phyloP scores from a whole-genome alignment of 495 filamentous ascomycete genomes.

The Cudoniella acicularis region DNA sequence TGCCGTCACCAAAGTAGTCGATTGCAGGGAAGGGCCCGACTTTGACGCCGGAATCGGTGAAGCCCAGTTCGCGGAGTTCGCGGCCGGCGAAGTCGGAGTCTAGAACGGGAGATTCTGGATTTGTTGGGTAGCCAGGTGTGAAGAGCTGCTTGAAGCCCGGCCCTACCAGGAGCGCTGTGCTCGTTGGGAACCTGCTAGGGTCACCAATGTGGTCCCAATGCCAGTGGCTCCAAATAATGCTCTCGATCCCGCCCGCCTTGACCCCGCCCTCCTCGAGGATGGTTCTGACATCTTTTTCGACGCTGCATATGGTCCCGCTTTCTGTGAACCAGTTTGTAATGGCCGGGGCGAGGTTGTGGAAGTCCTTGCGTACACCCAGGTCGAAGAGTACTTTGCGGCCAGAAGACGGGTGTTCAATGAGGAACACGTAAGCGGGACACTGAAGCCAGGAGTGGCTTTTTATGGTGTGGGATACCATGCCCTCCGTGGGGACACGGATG shows the following conservation, averaged over 20 bases:
- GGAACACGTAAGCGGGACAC: too few relatives aligned
- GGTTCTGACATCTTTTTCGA: conserved; percentile 36
- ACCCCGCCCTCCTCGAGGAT: conserved; percentile 38
- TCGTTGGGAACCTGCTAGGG: conserved; percentile 40
- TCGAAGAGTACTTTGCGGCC: conserved; percentile 46
- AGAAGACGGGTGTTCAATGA: conserved; percentile 36
- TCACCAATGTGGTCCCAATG: conserved; percentile 37
- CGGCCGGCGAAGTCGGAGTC: conserved; percentile 36
- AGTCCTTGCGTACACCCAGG: conserved; percentile 47
- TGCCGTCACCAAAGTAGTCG: conserved; percentile 52
- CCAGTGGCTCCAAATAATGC: conserved; percentile 40
- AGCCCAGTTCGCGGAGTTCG: neutral
- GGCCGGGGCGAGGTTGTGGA: conserved; percentile 36
- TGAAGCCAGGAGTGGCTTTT: too few relatives aligned
- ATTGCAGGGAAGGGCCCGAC: conserved; percentile 41
- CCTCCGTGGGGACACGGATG: too few relatives aligned
- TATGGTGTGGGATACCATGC: too few relatives aligned
- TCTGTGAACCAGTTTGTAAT: conserved; percentile 25
- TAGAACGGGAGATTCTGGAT: conserved; percentile 31
- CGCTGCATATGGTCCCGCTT: conserved; percentile 20
- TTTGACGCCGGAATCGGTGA: neutral
- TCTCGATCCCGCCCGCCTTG: conserved; percentile 34
- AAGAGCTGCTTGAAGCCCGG: conserved; percentile 44
- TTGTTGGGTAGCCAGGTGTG: conserved; percentile 41
- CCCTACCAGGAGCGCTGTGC: conserved; percentile 47